These are phyloP conservation scores for Thelonectria olida DNA, from an alignment of 2,329 filamentous ascomycete species.

Conservation along the genomic window DNA sequence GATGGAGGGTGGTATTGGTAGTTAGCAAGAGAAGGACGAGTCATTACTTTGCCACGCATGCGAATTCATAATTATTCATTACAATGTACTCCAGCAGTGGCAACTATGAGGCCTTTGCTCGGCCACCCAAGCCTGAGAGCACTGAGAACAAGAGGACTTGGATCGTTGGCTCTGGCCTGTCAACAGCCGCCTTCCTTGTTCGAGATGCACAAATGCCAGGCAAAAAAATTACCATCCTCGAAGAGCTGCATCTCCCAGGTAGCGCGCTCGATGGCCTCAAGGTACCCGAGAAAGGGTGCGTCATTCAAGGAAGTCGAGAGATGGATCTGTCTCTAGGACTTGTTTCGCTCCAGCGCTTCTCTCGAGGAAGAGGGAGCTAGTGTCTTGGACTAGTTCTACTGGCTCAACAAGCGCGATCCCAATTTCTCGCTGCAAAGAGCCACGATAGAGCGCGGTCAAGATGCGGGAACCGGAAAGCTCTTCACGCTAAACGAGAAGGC, in stretches of 20 bases:
- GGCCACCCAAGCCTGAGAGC: constrained; percentile 26
- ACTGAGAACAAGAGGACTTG: constrained; percentile 23
- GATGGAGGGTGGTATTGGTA: too few species aligned
- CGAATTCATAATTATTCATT: background rate
- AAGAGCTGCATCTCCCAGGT: constrained; percentile 20
- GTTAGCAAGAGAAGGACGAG: too few species aligned
- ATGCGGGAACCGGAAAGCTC: constrained; percentile 35
- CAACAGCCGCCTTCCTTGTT: constrained; percentile 26
- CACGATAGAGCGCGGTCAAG: constrained; percentile 40
- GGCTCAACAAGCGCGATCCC: constrained; percentile 39
- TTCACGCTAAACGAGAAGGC: constrained; percentile 40
- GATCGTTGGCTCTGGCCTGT: constrained; percentile 24
- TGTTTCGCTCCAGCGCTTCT: constrained; percentile 42
- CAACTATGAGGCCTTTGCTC: constrained; percentile 26
- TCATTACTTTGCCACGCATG: too few species aligned
- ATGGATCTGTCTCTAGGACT: constrained; percentile 42
- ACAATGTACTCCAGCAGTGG: constrained; percentile 24
- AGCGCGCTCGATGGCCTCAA: constrained; percentile 23
- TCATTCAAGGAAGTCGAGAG: constrained; percentile 43
- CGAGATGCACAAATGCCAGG: constrained; percentile 25
- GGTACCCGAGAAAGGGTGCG: constrained; percentile 37
- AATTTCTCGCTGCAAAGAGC: constrained; percentile 40
- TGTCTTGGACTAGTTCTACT: constrained; percentile 44
- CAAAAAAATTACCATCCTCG: constrained; percentile 27
- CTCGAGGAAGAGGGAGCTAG: constrained; percentile 39